Conservation (phyloP, 441 rosid species). For the Euphorbia corollata region DNA sequence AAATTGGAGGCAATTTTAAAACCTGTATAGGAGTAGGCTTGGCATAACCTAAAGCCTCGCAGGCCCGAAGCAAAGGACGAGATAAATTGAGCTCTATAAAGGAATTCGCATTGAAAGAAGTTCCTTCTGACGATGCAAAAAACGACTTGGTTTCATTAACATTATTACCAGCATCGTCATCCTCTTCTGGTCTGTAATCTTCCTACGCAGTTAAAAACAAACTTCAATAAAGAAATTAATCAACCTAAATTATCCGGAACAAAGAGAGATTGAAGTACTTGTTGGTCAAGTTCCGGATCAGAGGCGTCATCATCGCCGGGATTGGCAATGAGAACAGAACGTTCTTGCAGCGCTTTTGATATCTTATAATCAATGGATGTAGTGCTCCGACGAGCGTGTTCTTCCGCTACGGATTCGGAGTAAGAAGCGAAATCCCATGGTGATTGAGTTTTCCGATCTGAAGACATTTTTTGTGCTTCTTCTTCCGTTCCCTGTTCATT, state of each 20-base stretch:
- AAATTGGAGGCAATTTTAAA: not conserved
- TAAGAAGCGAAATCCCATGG: slow-evolving; percentile 90
- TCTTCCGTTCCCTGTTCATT: slow-evolving; percentile 11
- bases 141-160: slow-evolving; percentile 44
- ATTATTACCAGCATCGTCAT: slow-evolving; percentile 32
- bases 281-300: slow-evolving; percentile 51
- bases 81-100: slow-evolving; percentile 89
- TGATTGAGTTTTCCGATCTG: slow-evolving; percentile 42
- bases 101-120: slow-evolving; percentile 72
- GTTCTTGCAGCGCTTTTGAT: slow-evolving; percentile 48
- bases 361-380: slow-evolving; percentile 82
- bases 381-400: slow-evolving; percentile 84
- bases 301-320: slow-evolving; percentile 25
- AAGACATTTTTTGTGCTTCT: slow-evolving; percentile 17
- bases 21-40: slow-evolving; percentile 98
- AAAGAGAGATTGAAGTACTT: slow-evolving; percentile 30
- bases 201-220: slow-evolving; percentile 30
- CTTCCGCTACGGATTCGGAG: slow-evolving; percentile 81
- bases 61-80: slow-evolving; percentile 84
- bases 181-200: slow-evolving; percentile 56
- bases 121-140: slow-evolving; percentile 58
- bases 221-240: not conserved
- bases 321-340: slow-evolving; percentile 28
- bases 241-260: not conserved
- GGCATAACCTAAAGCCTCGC: slow-evolving; percentile 76